Base-by-base conservation (phyloP, 192 early-diverging fungal species). In the Gigaspora rosea region DNA sequence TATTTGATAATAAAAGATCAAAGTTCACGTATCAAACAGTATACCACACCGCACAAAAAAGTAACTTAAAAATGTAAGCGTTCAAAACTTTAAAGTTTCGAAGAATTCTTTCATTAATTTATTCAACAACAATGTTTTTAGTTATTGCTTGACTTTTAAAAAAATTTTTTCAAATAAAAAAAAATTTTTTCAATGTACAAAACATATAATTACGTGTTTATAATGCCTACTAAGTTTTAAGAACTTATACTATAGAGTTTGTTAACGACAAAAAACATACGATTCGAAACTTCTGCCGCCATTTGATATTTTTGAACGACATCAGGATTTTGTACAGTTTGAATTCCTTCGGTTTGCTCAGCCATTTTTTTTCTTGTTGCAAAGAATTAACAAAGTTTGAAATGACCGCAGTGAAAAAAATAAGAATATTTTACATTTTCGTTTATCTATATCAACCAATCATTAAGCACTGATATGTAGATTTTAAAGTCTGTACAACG, bases 231-330 rank as follows among this genome's bases (percentile, higher is more conserved):
- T 33, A 47, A 33, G 46, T 8, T 46, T 66, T 46, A 4, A 5
- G 20, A 35, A 33, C 33, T 27, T 11, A 33, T 22, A 33, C n/a
- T 63, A 2, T 10, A 33, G 11, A 27, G 33, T n/a, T 35, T 11
- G 12, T 11, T 16, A 66, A 46, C 64, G 15, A 51, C 22, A 63
- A 11, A 66, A 48, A 41, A 80, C 85, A 71, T 87, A 95, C 90
- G 86, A 85, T 96, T 95, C 79, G 94, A 86, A 77, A 97, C 93
- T 22, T 93, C 92, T 57, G 95, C 95, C 41, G 95, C 94, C 54
- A 92, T 90, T 88, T 93, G 92, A 91, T 97, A 98, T 87, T 96
- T 96, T 78, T 88, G 92, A 78, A 97, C 86, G 36, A 96, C 94
- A 77, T 85, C 86, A 46, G 87, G 80, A 86, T 94, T 90, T 69